These are phyloP conservation scores for Hemerocallis citrina DNA, from an alignment of 106 monocot species.

Conservation along the genomic window DNA sequence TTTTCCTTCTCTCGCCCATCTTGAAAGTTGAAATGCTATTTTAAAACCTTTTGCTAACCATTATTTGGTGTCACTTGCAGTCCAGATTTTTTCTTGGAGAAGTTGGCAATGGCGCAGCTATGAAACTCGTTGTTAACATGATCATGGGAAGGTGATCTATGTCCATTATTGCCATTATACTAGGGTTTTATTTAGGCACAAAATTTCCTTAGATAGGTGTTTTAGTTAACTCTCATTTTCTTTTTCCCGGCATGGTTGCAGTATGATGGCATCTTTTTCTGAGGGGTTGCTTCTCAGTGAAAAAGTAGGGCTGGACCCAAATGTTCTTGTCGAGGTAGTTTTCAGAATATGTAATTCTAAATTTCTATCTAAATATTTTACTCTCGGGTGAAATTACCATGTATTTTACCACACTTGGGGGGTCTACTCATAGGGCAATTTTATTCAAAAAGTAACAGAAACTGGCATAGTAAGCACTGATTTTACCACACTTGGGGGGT, in stretches of 20 bases:
- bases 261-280: conserved; percentile 95
- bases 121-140: conserved; percentile 95
- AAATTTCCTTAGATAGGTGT: too few species aligned
- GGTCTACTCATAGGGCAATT: too few species aligned
- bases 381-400: too few species aligned
- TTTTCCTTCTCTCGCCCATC: not conserved
- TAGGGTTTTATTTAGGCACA: not conserved
- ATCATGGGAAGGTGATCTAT: conserved; percentile 78
- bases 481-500: too few species aligned
- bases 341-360: too few species aligned
- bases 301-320: conserved; percentile 76
- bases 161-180: not conserved
- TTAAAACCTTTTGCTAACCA: not conserved
- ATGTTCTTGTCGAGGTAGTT: conserved; percentile 64
- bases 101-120: conserved; percentile 86
- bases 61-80: conserved; percentile 29
- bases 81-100: conserved; percentile 85
- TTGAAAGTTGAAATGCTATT: not conserved
- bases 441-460: too few species aligned
- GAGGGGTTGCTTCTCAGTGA: conserved; percentile 76
- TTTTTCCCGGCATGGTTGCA: conserved; percentile 30
- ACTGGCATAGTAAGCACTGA: too few species aligned
- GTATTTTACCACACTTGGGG: too few species aligned
- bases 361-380: too few species aligned
- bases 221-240: not conserved